A percentile compares a stretch with the other conserved stretches of the same genome.
Evolutionary conservation across 1,284 basidiomycete species (phyloP).

Genomic region (Lentinula novae-zelandiae): DNA sequence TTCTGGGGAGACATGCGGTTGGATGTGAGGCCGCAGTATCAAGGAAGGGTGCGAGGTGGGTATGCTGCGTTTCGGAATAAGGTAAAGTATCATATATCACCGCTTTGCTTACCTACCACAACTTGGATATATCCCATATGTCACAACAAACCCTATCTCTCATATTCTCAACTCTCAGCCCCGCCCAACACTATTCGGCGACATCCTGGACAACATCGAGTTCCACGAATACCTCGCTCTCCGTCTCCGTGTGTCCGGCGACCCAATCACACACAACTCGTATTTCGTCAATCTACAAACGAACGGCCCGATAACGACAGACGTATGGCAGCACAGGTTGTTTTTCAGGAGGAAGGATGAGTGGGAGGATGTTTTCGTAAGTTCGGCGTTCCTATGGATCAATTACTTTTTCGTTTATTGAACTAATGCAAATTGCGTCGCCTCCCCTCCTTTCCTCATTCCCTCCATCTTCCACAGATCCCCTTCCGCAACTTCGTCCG

Average conservation of each 20-base stretch:
- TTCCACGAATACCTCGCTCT: conserved; percentile 76
- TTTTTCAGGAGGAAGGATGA: conserved; percentile 71
- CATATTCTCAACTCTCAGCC: neutral
- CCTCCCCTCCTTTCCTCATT: too few relatives aligned
- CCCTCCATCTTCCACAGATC: conserved; percentile 43
- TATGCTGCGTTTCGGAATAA: conserved; percentile 87
- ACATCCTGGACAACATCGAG: conserved; percentile 77
- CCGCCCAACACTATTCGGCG: conserved; percentile 59
- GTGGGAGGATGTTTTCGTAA: conserved; percentile 85
- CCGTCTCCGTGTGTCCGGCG: conserved; percentile 69
- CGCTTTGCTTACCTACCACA: conserved; percentile 19
- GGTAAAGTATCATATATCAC: conserved; percentile 28
- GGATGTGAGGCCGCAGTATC: conserved; percentile 55
- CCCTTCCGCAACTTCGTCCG: conserved; percentile 80
- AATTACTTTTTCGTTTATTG: too few relatives aligned
- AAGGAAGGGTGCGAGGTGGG: conserved; percentile 63
- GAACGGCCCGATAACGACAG: conserved; percentile 70
- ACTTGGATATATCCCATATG: neutral
- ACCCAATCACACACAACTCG: conserved; percentile 66
- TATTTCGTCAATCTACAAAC: conserved; percentile 92
- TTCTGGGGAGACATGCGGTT: conserved; percentile 78
- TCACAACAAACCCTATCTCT: neutral
- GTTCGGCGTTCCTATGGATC: conserved; percentile 19
- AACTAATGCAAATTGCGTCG: too few relatives aligned
- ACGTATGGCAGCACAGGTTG: conserved; percentile 88